Conservation (phyloP, 2,329 filamentous ascomycete genomes). For the Penicillium italicum region DNA sequence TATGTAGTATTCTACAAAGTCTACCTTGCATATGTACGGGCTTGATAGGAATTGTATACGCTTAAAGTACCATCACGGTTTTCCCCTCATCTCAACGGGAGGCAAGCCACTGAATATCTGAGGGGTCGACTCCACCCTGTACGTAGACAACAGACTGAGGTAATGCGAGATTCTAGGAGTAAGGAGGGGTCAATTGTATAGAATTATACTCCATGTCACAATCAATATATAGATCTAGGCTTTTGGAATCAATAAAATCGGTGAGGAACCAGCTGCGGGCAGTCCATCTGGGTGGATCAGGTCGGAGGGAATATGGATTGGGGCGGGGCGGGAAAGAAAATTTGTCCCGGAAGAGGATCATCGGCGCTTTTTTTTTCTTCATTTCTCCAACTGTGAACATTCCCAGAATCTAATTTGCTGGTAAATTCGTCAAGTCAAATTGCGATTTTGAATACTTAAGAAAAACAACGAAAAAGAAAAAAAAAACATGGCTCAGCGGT, state of each 20-base stretch:
- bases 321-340: constrained; percentile 28
- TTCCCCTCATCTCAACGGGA: constrained; percentile 10
- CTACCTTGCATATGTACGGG: neutral
- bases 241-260: constrained; percentile 11
- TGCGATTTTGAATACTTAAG: neutral
- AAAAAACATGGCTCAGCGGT: constrained; percentile 3
- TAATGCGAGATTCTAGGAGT: neutral
- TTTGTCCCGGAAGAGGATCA: constrained; percentile 24
- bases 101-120: constrained; percentile 12
- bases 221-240: constrained; percentile 11
- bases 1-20: neutral
- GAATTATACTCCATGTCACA: neutral
- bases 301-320: constrained; percentile 17
- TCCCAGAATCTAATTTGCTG: neutral
- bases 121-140: constrained; percentile 15
- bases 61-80: neutral
- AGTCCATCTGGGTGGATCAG: constrained; percentile 18
- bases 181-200: neutral
- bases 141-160: neutral
- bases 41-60: neutral
- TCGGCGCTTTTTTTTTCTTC: constrained; percentile 5
- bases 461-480: neutral
- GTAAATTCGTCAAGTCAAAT: neutral
- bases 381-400: neutral
- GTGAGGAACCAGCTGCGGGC: constrained; percentile 16